These are phyloP conservation scores for Candida dubliniensis DNA, from an alignment of 1,139 yeast genomes.

Conservation along the genomic window DNA sequence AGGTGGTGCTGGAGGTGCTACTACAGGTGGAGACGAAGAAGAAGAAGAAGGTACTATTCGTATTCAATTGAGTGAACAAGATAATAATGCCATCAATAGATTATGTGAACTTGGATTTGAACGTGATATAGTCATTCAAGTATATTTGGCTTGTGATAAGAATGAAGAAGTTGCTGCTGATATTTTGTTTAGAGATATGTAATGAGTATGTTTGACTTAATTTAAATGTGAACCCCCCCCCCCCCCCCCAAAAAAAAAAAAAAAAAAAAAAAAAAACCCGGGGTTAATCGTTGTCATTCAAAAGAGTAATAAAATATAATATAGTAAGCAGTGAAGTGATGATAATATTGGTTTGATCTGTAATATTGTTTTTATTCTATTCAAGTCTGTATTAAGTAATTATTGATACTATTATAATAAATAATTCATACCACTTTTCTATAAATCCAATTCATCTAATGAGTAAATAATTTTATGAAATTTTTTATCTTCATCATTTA, in stretches of 20 bases:
- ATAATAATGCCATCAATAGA: constrained; percentile 82
- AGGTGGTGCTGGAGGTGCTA: constrained; percentile 16
- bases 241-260: no score
- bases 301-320: no score
- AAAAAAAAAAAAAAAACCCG: no score
- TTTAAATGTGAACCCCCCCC: background rate
- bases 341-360: no score
- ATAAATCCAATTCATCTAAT: constrained; percentile 17
- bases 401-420: no score
- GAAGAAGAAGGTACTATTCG: constrained; percentile 46
- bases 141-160: constrained; percentile 96
- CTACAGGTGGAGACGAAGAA: constrained; percentile 28
- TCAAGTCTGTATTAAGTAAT: no score
- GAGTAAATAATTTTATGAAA: constrained; percentile 21
- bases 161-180: constrained; percentile 97
- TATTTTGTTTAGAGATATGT: constrained; percentile 65
- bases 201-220: constrained; percentile 4
- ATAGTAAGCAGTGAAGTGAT: no score
- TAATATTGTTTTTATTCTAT: background rate
- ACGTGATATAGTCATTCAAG: constrained; percentile 83
- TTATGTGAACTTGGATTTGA: constrained; percentile 93
- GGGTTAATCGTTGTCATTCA: no score
- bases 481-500: constrained; percentile 32
- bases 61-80: constrained; percentile 74
- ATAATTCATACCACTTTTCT: no score